Percentiles rank a stretch among this genome's conserved stretches.
phyloP scores from a whole-genome alignment of 2,329 filamentous ascomycete genomes.

The Calycina herbarum region DNA sequence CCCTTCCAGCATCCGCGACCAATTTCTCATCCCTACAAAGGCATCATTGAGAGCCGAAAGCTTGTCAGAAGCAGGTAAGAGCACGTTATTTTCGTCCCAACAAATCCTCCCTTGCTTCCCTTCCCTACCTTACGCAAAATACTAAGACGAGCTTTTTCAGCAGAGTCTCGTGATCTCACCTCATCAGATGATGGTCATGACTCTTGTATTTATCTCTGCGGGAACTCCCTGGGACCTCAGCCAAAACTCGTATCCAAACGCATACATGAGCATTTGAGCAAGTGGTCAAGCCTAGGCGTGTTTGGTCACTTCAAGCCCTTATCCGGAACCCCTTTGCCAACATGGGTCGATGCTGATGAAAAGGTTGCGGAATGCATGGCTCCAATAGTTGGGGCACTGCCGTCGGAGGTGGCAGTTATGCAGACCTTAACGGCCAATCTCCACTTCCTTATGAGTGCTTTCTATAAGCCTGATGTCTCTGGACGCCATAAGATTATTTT shows the following conservation, averaged over 20 bases:
- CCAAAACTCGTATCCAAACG: constrained; percentile 64
- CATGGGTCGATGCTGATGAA: constrained; percentile 72
- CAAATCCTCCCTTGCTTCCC: neutral
- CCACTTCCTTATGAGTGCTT: constrained; percentile 75
- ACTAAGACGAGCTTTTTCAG: constrained; percentile 4
- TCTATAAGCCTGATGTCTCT: constrained; percentile 66
- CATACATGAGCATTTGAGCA: constrained; percentile 67
- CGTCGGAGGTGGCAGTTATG: constrained; percentile 75
- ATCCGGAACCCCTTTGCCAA: constrained; percentile 58
- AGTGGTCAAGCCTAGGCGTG: constrained; percentile 76
- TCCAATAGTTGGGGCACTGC: constrained; percentile 67
- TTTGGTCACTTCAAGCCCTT: constrained; percentile 72
- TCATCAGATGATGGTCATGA: constrained; percentile 22
- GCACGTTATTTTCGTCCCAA: no score
- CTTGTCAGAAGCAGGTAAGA: constrained; percentile 31
- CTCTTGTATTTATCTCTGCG: constrained; percentile 68
- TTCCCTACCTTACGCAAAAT: neutral
- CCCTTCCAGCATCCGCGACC: constrained; percentile 60
- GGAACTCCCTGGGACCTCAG: constrained; percentile 77
- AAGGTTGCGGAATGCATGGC: constrained; percentile 65
- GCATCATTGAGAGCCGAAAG: constrained; percentile 60
- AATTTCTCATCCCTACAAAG: constrained; percentile 78
- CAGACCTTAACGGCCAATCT: constrained; percentile 76
- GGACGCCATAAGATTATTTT: constrained; percentile 71
- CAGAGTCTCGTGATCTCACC: constrained; percentile 25